Conservation (phyloP, 805 yeast species). For the Pichia nanzhaoensis region DNA sequence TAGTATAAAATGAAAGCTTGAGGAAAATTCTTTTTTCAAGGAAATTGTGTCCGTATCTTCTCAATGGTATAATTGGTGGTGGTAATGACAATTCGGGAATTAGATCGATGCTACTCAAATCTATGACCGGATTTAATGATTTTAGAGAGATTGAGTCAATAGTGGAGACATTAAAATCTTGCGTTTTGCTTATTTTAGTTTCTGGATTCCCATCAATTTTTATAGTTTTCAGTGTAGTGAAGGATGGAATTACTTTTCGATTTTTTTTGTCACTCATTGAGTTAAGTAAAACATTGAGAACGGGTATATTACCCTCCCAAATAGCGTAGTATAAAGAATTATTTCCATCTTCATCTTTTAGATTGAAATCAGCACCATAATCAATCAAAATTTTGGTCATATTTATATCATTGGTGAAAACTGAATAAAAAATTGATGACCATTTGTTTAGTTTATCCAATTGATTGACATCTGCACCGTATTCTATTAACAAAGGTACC, state of each 20-base stretch:
- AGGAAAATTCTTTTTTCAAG: conserved; percentile 82
- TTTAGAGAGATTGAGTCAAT: conserved; percentile 7
- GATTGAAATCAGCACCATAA: conserved; percentile 60
- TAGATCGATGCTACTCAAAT: conserved; percentile 45
- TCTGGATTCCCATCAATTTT: not conserved
- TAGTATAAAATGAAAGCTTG: conserved; percentile 60
- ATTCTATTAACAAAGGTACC: conserved; percentile 58
- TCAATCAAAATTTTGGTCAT: conserved; percentile 67
- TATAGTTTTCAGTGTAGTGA: too few species aligned
- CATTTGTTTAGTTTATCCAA: conserved; percentile 83
- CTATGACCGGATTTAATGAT: conserved; percentile 13
- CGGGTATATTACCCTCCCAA: conserved; percentile 89
- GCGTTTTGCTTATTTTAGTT: not conserved
- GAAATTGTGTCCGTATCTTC: conserved; percentile 94
- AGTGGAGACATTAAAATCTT: not conserved
- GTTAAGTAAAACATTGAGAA: conserved; percentile 58
- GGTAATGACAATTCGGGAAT: conserved; percentile 91
- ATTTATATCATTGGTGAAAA: conserved; percentile 69
- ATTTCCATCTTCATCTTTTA: conserved; percentile 73
- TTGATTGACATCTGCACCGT: conserved; percentile 72
- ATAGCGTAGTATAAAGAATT: conserved; percentile 84
- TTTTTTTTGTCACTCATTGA: conserved; percentile 14
- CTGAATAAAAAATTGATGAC: conserved; percentile 91
- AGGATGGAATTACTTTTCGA: not conserved
- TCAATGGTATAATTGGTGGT: conserved; percentile 90